Base-by-base conservation (phyloP, 1,139 yeast genomes). In the Debaryomycetaceae sp. region DNA sequence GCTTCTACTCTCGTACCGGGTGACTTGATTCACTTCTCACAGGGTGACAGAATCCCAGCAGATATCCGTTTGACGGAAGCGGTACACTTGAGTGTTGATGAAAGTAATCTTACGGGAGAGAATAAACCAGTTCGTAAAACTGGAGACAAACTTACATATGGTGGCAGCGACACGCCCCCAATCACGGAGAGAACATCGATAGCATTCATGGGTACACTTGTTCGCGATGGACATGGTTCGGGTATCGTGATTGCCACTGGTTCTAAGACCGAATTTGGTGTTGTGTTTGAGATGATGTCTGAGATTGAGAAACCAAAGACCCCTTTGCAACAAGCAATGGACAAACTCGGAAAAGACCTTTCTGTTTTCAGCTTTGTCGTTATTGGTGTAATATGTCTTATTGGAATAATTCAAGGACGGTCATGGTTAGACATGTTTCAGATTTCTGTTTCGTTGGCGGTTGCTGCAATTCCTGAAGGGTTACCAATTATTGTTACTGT, bases 381-480 rank as follows among this genome's bases (percentile, higher is more conserved):
- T 13, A 93, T 93, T 66, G 96, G 96, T 39, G 62, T 87, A 24
- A 93, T 93, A 59, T 90, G 96, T 57, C 59, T 91, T 30, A 75
- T 91, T 55, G 99, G 98, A 46, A 76, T 93, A 22, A 45, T 87
- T 42, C 96, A 91, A 69, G 98, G 98, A 42, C 85, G 95, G 50
- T 78, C 87, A 7, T 89, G 97, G 96, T 75, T 93, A 48, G 98
- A 91, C 51, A 93, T 93, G 97, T 91, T 93, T 67, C 97, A 93
- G 62, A 90, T 93, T 49, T 88, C 97, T 1, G 98, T 93, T 8
- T 89, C 97, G 3, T 75, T 93, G 51, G 98, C 98, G 0, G 98
- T 93, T 11, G 99, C 99, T 41, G 98, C 98, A 2, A 91, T 93
- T 54, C 99, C 99, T 4, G 99, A 93, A 66, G 98, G 98, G 45